Base-by-base conservation (phyloP, 768 basidiomycete species). In the Leccinellum luteum region DNA sequence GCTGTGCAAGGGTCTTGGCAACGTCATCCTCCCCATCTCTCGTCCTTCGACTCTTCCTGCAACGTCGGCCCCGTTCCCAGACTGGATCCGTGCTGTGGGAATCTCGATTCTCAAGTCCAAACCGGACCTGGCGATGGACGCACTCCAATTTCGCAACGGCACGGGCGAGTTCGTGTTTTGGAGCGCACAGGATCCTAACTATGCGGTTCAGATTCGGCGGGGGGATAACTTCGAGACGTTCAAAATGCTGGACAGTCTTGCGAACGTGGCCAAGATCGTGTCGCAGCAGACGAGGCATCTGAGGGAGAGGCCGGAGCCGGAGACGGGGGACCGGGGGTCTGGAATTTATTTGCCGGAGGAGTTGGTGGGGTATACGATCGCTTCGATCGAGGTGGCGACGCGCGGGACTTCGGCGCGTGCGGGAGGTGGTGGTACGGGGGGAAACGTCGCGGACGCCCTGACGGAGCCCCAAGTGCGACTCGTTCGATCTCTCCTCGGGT, bases 1-100 rank as follows among this genome's bases (percentile, higher is more conserved):
- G 1, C 76, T 99, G 4, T 99, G 97, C 78, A 98, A 98, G 75
- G 94, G 92, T 64, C 78, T 98, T 6, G 94, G 96, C 3, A 99
- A 99, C 71, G 85, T 94, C 30, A 87, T 99, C 43, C 79, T 99
- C 1, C 97, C 97, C 0, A 86, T 95, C 17, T 78, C 82, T 5
- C 76, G 77, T 13, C 77, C 85, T 0, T 79, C 76, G 34, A 70
- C 79, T 23, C 69, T 71, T 15, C 66, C 75, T 30, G 67, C 69
- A 3, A 89, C 83, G 57, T 74, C 72, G 4, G 74, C 83, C 0
- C 81, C 87, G 0, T 91, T 97, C 69, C 78, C 91, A 0, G 92
- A 95, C 64, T 95, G 92, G 92, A 92, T 95, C 34, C 85, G 94
- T 2, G 84, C 85, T 1, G 90, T 92, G 7, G 92, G 92, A 15